These are phyloP conservation scores for Rhizopogon vinicolor DNA, from an alignment of 768 basidiomycete genomes.

Conservation along the genomic window DNA sequence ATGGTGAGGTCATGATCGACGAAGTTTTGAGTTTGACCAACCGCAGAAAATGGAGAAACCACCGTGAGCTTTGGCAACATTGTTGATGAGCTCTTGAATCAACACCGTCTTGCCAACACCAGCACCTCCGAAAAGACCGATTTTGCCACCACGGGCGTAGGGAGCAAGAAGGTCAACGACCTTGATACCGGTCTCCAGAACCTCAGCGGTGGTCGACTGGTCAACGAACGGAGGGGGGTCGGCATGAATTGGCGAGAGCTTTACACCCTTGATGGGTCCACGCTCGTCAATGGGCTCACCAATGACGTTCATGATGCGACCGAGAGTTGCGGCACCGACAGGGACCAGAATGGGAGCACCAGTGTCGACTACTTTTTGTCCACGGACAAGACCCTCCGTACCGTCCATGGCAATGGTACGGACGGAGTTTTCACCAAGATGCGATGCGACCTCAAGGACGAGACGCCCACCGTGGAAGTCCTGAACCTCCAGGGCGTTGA, in stretches of 20 bases:
- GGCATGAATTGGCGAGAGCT: slow-evolving; percentile 89
- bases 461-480: slow-evolving; percentile 92
- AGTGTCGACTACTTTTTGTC: slow-evolving; percentile 95
- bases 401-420: slow-evolving; percentile 99
- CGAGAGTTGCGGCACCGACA: slow-evolving; percentile 90
- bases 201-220: slow-evolving; percentile 98
- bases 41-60: slow-evolving; percentile 99
- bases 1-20: slow-evolving; percentile 4
- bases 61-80: slow-evolving; percentile 99
- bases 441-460: slow-evolving; percentile 98
- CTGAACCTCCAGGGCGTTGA: slow-evolving; percentile 98
- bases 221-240: slow-evolving; percentile 97
- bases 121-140: slow-evolving; percentile 99
- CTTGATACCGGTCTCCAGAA: slow-evolving; percentile 99
- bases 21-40: slow-evolving; percentile 28
- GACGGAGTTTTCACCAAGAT: slow-evolving; percentile 98
- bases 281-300: slow-evolving; percentile 99
- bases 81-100: slow-evolving; percentile 99
- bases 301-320: slow-evolving; percentile 99
- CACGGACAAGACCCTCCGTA: slow-evolving; percentile 99
- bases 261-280: slow-evolving; percentile 96
- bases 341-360: slow-evolving; percentile 96
- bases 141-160: slow-evolving; percentile 99
- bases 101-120: slow-evolving; percentile 99
- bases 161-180: slow-evolving; percentile 99